These are phyloP conservation scores for Mantamonas sphyraenae DNA, from an alignment of 78 protist species.

Conservation along the genomic window DNA sequence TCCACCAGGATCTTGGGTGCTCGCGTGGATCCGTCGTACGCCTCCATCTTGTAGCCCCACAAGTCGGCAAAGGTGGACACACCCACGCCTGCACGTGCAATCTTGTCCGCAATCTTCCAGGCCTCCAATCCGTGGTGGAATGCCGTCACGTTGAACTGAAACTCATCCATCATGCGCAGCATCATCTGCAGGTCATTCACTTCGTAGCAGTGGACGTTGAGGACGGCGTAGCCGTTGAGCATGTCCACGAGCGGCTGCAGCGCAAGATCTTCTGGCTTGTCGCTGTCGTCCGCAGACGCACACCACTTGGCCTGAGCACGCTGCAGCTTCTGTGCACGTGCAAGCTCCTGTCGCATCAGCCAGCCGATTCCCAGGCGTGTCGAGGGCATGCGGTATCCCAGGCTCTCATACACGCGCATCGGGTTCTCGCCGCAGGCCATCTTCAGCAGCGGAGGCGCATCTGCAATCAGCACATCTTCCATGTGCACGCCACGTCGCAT, in stretches of 20 bases:
- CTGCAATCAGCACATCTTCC: not conserved
- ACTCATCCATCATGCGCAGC: constrained; percentile 1
- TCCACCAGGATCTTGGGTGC: constrained; percentile 7
- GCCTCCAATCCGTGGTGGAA: constrained; percentile 22
- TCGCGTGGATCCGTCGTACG: not conserved
- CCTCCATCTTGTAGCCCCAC: constrained; percentile 18
- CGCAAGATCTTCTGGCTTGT: constrained; percentile 3
- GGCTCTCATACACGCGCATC: not conserved
- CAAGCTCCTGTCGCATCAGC: constrained; percentile 3
- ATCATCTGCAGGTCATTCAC: constrained; percentile 4
- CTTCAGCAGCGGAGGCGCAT: constrained; percentile 3
- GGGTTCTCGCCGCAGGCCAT: constrained; percentile 24
- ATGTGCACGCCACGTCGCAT: not conserved
- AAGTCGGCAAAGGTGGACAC: constrained; percentile 8
- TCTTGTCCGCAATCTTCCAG: not conserved
- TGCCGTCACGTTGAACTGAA: constrained; percentile 1
- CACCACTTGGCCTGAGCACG: not conserved
- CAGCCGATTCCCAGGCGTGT: constrained; percentile 11
- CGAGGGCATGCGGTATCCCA: not conserved
- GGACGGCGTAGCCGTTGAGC: not conserved
- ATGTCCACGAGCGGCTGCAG: constrained; percentile 2
- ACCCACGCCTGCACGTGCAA: not conserved
- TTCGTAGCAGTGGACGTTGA: constrained; percentile 14
- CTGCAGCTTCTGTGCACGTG: not conserved
- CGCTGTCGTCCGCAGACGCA: not conserved